phyloP scores from a whole-genome alignment of 495 filamentous ascomycete genomes.

The Sabuloglossum arenarium region DNA sequence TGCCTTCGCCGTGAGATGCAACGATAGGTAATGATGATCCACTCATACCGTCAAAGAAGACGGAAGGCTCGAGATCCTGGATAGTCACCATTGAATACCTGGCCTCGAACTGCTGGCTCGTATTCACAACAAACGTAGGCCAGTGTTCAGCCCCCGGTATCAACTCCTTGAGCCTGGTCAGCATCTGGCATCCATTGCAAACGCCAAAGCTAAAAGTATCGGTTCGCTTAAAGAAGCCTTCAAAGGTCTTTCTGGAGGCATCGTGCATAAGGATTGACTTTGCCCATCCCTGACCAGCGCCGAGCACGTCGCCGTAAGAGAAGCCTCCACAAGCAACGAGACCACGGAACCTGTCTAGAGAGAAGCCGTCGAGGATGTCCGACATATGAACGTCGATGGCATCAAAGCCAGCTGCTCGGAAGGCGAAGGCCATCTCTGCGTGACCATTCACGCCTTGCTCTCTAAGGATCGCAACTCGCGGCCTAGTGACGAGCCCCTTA shows the following conservation, averaged over 20 bases:
- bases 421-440: slow-evolving; percentile 93
- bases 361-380: slow-evolving; percentile 62
- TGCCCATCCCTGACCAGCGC: slow-evolving; percentile 93
- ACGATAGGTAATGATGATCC: slow-evolving; percentile 68
- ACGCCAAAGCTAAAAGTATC: slow-evolving; percentile 90
- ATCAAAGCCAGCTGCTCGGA: slow-evolving; percentile 76
- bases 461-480: slow-evolving; percentile 84
- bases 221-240: slow-evolving; percentile 62
- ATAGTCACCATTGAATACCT: slow-evolving; percentile 66
- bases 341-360: slow-evolving; percentile 63
- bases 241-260: slow-evolving; percentile 53
- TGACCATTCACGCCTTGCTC: slow-evolving; percentile 93
- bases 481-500: too few species aligned
- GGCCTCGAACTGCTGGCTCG: slow-evolving; percentile 81
- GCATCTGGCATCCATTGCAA: slow-evolving; percentile 96
- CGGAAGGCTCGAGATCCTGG: slow-evolving; percentile 27
- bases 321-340: slow-evolving; percentile 92
- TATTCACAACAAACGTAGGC: slow-evolving; percentile 75
- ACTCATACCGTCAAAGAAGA: slow-evolving; percentile 87
- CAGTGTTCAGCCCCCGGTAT: slow-evolving; percentile 74
- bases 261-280: slow-evolving; percentile 75
- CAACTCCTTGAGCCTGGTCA: slow-evolving; percentile 58
- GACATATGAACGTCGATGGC: slow-evolving; percentile 94
- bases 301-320: slow-evolving; percentile 86
- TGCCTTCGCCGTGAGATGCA: slow-evolving; percentile 82